Evolutionary conservation across 2,329 filamentous ascomycete genomes (phyloP), one percentile per base, ranked within the genome.

Genomic region (Sporothrix phasma): DNA sequence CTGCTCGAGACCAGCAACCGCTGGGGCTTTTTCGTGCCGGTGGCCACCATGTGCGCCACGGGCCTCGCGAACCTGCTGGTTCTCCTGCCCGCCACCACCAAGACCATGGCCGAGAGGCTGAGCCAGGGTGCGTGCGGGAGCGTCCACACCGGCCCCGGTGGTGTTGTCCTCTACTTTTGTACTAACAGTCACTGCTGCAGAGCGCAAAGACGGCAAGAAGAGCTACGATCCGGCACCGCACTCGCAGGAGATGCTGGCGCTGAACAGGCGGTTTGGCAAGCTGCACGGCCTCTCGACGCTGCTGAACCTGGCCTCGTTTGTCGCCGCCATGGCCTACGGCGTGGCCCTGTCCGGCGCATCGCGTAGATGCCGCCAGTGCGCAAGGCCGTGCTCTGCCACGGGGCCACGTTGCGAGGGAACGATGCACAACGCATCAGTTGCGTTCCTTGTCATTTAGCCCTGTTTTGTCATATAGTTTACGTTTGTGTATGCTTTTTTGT

Each of bases 201-300:
- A 93, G 80, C 91, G 88, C 67, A 86, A 88, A 70, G 93, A 97
- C 73, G 91, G 91, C 63, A 97, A 96, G 81, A 89, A 88, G 73
- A 90, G 87, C 75, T 89, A 88, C 71, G 91, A 96, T 68, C 78
- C 84, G 61, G 82, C 86, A 0, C 89, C 91, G 45, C 90, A 96
- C 71, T 94, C 89, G 5, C 81, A 87, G 69, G 90, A 93, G 77
- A 97, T 97, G 92, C 75, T 84, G 69, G 80, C 80, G 8, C 75
- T 96, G 70, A 96, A 93, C 79, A 89, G 86, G 76, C 81, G 80
- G 67, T 97, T 97, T 74, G 85, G 84, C 17, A 83, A 83, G 67
- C 75, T 96, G 64, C 94, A 99, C 75, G 90, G 92, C 5, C 77
- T 89, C 56, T 96, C 90, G 7, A 89, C 89, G 31, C 74, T 95